Evolutionary conservation across 495 filamentous ascomycete species (phyloP), one percentile per base, ranked within the genome.

Genomic region (Penicillium arizonense): DNA sequence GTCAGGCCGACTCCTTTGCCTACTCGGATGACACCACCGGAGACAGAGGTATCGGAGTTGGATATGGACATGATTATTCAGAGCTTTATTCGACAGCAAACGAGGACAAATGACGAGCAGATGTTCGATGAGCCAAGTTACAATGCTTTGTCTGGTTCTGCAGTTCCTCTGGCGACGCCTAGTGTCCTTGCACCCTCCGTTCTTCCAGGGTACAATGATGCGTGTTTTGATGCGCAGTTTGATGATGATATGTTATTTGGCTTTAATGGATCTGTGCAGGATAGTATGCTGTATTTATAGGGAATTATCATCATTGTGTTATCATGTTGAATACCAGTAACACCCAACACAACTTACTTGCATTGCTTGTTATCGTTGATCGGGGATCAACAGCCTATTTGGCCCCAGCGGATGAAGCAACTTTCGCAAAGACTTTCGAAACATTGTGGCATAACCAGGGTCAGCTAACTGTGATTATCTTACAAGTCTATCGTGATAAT

Each of bases 61-160:
- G 62, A 67, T 56, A 58, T 64, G 46, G 51, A 71, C 47, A 58
- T 68, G 54, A 61, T 74, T 28, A 60, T 68, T 12, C 52, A 69
- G 57, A 66, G 72, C 62, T 70, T 75, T 28, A 60, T 63, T 28
- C 51, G 57, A 24, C 59, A 66, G 18, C 14, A 54, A 3, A 35
- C 40, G 18, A 57, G 42, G 39, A 23, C 37, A 23, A 16, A 9
- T 28, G 57, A 57, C 5, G 49, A 48, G 0, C 55, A 55, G 6
- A 0, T 18, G 2, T 42, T 33, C 18, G 11, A 47, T 24, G 47
- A 56, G 35, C 13, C 14, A 3, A 4, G 21, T 13, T 32, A 52
- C 16, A n/a, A 20, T 44, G 5, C 13, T 9, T 18, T 35, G 44
- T 13, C 41, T 30, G 48, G 36, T 12, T 20, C 47, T 21, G 16